Evolutionary conservation across 108 stramenopile species (phyloP), one percentile per base, ranked within the genome.

Genomic region (Cylindrotheca closterium): DNA sequence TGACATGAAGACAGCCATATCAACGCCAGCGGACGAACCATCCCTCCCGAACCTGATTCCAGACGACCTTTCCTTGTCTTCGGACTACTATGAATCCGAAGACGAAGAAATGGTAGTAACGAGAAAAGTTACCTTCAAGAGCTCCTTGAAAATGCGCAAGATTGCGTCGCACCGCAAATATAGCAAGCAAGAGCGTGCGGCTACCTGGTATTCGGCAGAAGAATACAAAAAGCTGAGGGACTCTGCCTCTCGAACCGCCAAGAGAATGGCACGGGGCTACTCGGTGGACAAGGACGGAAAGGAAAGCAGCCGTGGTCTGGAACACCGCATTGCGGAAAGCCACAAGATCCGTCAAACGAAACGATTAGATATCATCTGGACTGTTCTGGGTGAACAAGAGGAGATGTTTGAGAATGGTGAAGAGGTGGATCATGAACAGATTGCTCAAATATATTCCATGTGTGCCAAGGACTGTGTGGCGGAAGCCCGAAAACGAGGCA

Each of bases 301-400:
- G 25, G 63, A 64, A 1, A 53, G 63, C 52, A 50, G 48, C 21
- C 51, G 63, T 8, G 63, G 63, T 1, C 29, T 64, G 51, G 63
- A 64, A 26, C 53, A 4, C 52, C 51, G 34, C 4, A 64, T 24
- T 4, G 48, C 63, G 0, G 50, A 64, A 53, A 52, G 28, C n/a
- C 48, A 64, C 51, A 52, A 64, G 22, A 26, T 51, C 30, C 37
- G 58, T n/a, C 58, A 60, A 60, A 22, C 24, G 30, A 19, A 25
- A 37, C 50, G 48, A 25, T 4, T 33, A 24, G 58, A 59, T 24
- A 51, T 60, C 51, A 33, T 60, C 2, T 60, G 30, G 30, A 26
- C 56, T 52, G 58, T 68, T 28, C 58, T 68, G 21, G 15, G 26
- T 17, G 68, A 68, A 60, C 68, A 60, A 33, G 28, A 47, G 1